Conservation (phyloP, 352 stramenopile species). For the Globisporangium emineosum region DNA sequence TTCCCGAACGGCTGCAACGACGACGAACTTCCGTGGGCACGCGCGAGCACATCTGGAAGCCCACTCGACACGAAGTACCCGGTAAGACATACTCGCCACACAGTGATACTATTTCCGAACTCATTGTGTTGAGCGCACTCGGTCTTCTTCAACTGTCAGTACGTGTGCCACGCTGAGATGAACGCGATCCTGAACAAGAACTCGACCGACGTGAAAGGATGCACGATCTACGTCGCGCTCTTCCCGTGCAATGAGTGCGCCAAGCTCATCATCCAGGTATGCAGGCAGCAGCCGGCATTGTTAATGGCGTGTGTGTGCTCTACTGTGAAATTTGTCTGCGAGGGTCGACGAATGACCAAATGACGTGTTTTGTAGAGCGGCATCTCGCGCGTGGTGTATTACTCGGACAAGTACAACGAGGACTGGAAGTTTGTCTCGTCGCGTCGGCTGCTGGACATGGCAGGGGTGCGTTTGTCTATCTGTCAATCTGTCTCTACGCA, state of each 20-base stretch:
- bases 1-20: conserved; percentile 96
- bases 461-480: conserved; percentile 30
- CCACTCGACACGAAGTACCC: conserved; percentile 95
- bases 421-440: conserved; percentile 89
- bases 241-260: conserved; percentile 99
- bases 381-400: conserved; percentile 95
- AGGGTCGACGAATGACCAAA: neutral
- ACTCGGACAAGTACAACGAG: conserved; percentile 94
- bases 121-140: conserved; percentile 4
- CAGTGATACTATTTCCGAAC: neutral
- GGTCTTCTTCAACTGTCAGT: conserved; percentile 43
- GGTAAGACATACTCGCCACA: conserved; percentile 31
- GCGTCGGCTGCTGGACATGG: conserved; percentile 86
- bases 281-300: no score
- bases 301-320: no score
- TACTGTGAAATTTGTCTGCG: neutral
- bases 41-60: conserved; percentile 53
- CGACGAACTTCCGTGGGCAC: conserved; percentile 93
- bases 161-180: conserved; percentile 98
- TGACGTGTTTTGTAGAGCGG: conserved; percentile 67
- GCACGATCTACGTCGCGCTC: conserved; percentile 97
- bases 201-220: conserved; percentile 90
- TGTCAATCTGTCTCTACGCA: neutral
- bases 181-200: conserved; percentile 99
- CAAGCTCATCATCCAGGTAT: conserved; percentile 97